These are phyloP conservation scores for Calycina herbarum DNA, from an alignment of 2,329 filamentous ascomycete genomes.

Conservation along the genomic window DNA sequence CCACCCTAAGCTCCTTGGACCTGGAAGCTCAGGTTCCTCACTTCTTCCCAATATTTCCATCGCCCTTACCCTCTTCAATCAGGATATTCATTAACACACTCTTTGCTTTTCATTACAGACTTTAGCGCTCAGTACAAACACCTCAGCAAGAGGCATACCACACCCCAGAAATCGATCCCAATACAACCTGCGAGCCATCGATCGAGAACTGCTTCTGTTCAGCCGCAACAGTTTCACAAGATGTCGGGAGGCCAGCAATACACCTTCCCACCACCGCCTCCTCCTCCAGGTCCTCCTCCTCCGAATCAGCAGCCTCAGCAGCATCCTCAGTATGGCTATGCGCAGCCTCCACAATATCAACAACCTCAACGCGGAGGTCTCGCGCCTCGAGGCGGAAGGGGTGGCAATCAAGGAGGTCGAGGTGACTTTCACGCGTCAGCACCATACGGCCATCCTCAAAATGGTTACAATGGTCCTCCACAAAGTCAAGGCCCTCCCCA, in stretches of 20 bases:
- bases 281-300: slow-evolving; percentile 35
- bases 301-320: slow-evolving; percentile 27
- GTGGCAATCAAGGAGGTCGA: slow-evolving; percentile 33
- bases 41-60: slow-evolving; percentile 8
- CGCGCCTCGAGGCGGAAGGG: slow-evolving; percentile 34
- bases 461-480: slow-evolving; percentile 30
- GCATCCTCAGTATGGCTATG: slow-evolving; percentile 23
- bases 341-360: slow-evolving; percentile 26
- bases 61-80: slow-evolving; percentile 11
- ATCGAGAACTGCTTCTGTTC: neutral
- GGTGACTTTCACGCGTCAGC: slow-evolving; percentile 33
- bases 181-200: neutral
- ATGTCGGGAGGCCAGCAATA: slow-evolving; percentile 38
- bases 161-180: neutral
- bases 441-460: slow-evolving; percentile 32
- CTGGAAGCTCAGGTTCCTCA: neutral
- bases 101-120: slow-evolving; percentile 17
- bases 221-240: slow-evolving; percentile 9
- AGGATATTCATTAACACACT: slow-evolving; percentile 22
- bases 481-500: slow-evolving; percentile 23
- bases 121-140: slow-evolving; percentile 12
- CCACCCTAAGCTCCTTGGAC: neutral
- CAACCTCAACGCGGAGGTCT: slow-evolving; percentile 35
- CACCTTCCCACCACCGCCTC: slow-evolving; percentile 39
- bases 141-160: neutral